A percentile compares a stretch with the other conserved stretches of the same genome.
phyloP scores from a whole-genome alignment of 2,329 filamentous ascomycete species.

The Blastomyces parvus region DNA sequence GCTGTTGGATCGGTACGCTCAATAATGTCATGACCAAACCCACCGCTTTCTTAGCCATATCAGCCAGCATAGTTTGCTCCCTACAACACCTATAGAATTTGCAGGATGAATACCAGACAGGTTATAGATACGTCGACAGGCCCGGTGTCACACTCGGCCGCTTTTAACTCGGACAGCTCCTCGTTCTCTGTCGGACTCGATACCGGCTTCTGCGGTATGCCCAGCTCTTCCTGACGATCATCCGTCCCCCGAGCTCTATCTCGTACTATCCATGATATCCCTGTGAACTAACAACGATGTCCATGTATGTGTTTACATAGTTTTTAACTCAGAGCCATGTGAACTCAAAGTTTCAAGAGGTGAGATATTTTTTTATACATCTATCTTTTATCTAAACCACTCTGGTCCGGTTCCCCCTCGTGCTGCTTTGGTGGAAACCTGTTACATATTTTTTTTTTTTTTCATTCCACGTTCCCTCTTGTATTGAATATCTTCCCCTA shows the following conservation, averaged over 20 bases:
- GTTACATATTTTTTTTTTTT: background rate
- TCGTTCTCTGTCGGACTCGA: constrained; percentile 84
- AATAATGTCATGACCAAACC: constrained; percentile 4
- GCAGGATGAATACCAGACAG: constrained; percentile 77
- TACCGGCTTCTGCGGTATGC: constrained; percentile 71
- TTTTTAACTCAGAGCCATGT: constrained; percentile 64
- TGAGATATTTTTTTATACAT: constrained; percentile 23
- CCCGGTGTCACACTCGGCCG: constrained; percentile 67
- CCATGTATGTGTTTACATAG: constrained; percentile 33
- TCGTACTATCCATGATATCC: constrained; percentile 9
- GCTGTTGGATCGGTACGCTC: background rate
- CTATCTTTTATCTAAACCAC: background rate
- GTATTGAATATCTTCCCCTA: background rate
- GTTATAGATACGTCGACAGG: constrained; percentile 69
- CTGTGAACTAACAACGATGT: background rate
- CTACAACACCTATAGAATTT: constrained; percentile 19
- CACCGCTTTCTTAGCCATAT: background rate
- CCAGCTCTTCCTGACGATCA: constrained; percentile 4
- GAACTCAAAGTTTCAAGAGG: constrained; percentile 56
- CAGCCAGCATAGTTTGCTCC: background rate
- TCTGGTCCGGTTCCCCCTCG: background rate
- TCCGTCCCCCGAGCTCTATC: background rate
- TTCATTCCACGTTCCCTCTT: background rate
- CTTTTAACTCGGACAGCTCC: constrained; percentile 76
- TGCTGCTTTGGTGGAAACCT: background rate